Evolutionary conservation across 306 rosid species (phyloP).

Genomic region (Purshia tridentata): DNA sequence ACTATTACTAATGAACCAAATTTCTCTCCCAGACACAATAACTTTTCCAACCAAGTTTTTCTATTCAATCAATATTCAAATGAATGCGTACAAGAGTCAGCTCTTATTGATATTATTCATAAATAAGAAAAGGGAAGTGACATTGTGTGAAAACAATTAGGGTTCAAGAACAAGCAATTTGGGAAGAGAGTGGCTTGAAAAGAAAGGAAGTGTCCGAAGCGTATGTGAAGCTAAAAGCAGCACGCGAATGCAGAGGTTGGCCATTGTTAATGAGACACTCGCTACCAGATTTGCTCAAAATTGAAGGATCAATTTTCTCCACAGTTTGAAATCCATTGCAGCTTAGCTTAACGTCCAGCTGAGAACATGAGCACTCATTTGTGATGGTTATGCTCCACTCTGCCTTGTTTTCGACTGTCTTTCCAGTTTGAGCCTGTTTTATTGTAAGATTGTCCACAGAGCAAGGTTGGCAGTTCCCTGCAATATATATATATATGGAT

Average conservation of each 20-base stretch:
- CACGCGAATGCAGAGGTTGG: constrained; percentile 21
- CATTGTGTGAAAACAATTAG: no score
- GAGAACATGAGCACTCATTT: constrained; percentile 34
- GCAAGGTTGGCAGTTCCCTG: constrained; percentile 36
- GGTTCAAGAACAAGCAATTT: constrained; percentile 12
- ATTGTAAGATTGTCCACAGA: constrained; percentile 6
- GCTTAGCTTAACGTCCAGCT: background rate
- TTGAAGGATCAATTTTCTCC: constrained; percentile 21
- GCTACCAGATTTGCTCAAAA: background rate
- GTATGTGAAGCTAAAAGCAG: constrained; percentile 10
- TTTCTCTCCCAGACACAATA: no score
- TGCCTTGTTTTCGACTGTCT: constrained; percentile 1
- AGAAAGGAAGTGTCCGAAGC: constrained; percentile 13
- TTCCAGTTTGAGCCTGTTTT: constrained; percentile 26
- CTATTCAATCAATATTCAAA: no score
- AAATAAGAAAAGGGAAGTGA: constrained; percentile 11
- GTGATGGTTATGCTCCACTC: constrained; percentile 36
- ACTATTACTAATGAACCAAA: no score
- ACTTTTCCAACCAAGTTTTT: no score
- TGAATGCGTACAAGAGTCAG: no score
- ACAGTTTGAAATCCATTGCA: background rate
- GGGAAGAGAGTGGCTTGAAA: constrained; percentile 12
- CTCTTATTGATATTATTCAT: no score
- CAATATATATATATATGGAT: background rate
- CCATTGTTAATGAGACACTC: constrained; percentile 39